Evolutionary conservation across 2,329 filamentous ascomycete species (phyloP).

Genomic region (Chaetothyriales sp.): DNA sequence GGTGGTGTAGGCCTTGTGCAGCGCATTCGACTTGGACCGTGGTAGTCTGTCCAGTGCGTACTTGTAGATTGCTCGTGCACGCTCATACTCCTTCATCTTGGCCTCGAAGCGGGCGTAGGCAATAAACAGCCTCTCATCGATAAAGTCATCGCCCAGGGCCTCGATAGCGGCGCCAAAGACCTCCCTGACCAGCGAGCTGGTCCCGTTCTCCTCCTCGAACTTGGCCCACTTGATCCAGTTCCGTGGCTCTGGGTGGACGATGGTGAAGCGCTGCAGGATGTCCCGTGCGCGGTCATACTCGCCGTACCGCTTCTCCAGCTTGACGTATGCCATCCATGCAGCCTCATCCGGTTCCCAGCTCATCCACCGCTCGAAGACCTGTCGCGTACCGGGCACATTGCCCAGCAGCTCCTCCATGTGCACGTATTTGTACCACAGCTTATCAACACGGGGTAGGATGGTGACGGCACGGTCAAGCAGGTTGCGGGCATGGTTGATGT

Average conservation of each 20-base stretch:
- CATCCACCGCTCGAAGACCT: slow-evolving; percentile 97
- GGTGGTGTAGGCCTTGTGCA: slow-evolving; percentile 90
- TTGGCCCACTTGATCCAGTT: slow-evolving; percentile 99
- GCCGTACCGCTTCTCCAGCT: slow-evolving; percentile 85
- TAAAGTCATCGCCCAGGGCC: slow-evolving; percentile 80
- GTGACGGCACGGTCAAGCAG: slow-evolving; percentile 88
- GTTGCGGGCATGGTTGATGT: slow-evolving; percentile 94
- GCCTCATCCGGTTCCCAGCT: slow-evolving; percentile 93
- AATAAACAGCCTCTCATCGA: slow-evolving; percentile 91
- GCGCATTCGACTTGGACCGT: slow-evolving; percentile 63
- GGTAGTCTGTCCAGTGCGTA: slow-evolving; percentile 86
- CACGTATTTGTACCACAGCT: slow-evolving; percentile 98
- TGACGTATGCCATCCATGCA: slow-evolving; percentile 92
- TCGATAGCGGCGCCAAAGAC: slow-evolving; percentile 84
- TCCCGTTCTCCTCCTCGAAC: slow-evolving; percentile 92
- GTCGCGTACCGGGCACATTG: slow-evolving; percentile 78
- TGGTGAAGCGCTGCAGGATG: slow-evolving; percentile 79
- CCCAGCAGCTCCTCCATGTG: slow-evolving; percentile 98
- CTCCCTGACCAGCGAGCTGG: slow-evolving; percentile 77
- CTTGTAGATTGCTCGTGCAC: slow-evolving; percentile 87
- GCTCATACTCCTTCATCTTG: slow-evolving; percentile 88
- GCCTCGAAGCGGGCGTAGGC: slow-evolving; percentile 90
- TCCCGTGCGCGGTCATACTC: slow-evolving; percentile 81
- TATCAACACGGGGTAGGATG: slow-evolving; percentile 77
- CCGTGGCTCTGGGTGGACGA: slow-evolving; percentile 81